Base-by-base conservation (phyloP, 2,329 filamentous ascomycete species). In the Diplocarpon mali region DNA sequence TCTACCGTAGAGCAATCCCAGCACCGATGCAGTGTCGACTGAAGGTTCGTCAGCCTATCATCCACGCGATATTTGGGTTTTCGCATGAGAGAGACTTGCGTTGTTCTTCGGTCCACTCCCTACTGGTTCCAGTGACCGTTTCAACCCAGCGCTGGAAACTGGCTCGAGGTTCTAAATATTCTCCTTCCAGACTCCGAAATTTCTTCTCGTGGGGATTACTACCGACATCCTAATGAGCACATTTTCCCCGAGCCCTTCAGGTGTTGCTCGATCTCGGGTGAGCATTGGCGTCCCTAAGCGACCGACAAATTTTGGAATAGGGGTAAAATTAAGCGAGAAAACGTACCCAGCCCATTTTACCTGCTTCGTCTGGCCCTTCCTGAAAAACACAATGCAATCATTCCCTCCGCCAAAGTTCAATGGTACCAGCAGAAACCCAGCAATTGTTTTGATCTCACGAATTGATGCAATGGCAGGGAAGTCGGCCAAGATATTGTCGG, bases 301-400 rank as follows among this genome's bases (percentile, higher is more conserved):
- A 24, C 20, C 7, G 20, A 4, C 17, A 28, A 13, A 15, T 31
- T 5, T 1, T 8, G 14, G 12, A 35, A 16, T 11, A 11, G 17
- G 15, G 12, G 24, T 20, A 13, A 14, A 38, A 36, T 14, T 36
- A 30, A 36, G 27, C 32, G 15, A 36, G 30, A 4, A 35, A 3
- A 40, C 42, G 29, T 16, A 45, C 42, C 53, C 53, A 27, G 53
- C 53, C 52, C 53, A 56, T 30, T 44, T 43, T 2, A 54, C 45
- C 31, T 54, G 45, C 40, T 38, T 42, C 9, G 47, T 32, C 32
- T 54, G 48, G 1, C 51, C 48, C 42, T 52, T 52, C 36, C 50
- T 42, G 32, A 54, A 56, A 34, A 56, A 53, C 2, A 54, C 49
- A n/a, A 56, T 34, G 36, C 56, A 57, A 17, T 56, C 53, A 38